Conservation (phyloP, 352 stramenopile genomes). For the Saprolegnia diclina region DNA sequence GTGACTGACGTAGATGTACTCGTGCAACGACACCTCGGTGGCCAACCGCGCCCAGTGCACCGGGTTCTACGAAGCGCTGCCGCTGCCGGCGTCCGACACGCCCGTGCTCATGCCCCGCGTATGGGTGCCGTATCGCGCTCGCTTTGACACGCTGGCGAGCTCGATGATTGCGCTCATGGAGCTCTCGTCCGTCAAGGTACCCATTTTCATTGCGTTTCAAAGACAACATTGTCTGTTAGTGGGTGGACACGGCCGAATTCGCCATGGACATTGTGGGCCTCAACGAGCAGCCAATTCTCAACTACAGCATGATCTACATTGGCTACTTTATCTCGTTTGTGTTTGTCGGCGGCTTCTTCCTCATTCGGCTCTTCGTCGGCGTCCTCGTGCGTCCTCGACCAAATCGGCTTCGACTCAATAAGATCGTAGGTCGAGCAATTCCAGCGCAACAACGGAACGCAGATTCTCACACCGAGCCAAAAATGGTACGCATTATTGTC, state of each 20-base stretch:
- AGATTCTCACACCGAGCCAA: slow-evolving; percentile 71
- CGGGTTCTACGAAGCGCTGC: too few relatives aligned
- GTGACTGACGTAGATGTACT: too few relatives aligned
- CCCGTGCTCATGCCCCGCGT: too few relatives aligned
- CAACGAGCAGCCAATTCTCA: slow-evolving; percentile 41
- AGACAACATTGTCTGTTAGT: slow-evolving; percentile 52
- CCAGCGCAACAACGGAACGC: slow-evolving; percentile 75
- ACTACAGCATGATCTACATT: slow-evolving; percentile 42
- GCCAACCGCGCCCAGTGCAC: too few relatives aligned
- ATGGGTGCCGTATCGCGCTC: too few relatives aligned
- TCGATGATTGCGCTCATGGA: too few relatives aligned
- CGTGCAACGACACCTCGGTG: too few relatives aligned
- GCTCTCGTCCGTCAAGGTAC: too few relatives aligned
- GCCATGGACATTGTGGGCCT: slow-evolving; percentile 63
- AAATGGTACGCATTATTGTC: slow-evolving; percentile 34
- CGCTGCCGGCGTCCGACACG: too few relatives aligned
- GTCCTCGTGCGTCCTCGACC: slow-evolving; percentile 36
- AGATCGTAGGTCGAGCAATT: slow-evolving; percentile 50
- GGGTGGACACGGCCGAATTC: slow-evolving; percentile 68
- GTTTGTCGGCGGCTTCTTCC: slow-evolving; percentile 69
- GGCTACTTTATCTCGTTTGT: slow-evolving; percentile 73
- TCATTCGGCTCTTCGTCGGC: slow-evolving; percentile 72
- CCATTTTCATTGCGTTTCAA: too few relatives aligned
- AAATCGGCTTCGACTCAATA: background rate
- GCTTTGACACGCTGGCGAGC: too few relatives aligned